These are phyloP conservation scores for Aquilaria malaccensis DNA, from an alignment of 345 rosid genomes.

Conservation along the genomic window DNA sequence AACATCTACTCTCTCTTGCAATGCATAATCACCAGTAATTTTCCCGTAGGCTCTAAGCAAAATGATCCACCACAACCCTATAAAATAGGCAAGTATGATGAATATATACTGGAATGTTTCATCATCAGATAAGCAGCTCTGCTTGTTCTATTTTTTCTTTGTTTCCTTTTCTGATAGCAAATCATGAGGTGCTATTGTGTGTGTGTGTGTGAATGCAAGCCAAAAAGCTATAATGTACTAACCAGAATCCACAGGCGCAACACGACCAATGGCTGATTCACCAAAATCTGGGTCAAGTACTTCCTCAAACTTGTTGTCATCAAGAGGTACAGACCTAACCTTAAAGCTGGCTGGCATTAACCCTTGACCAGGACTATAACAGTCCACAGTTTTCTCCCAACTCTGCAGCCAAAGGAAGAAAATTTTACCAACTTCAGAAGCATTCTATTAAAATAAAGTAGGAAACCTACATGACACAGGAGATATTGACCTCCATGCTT, in stretches of 20 bases:
- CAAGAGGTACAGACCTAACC: conserved; percentile 63
- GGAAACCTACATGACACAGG: no score
- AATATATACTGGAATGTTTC: background rate
- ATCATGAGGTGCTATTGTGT: background rate
- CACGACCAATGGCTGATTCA: conserved; percentile 91
- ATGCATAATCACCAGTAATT: conserved; percentile 67
- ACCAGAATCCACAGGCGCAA: conserved; percentile 96
- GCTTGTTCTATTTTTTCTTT: background rate
- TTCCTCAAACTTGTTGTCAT: conserved; percentile 61
- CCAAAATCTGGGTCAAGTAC: conserved; percentile 92
- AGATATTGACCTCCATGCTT: no score
- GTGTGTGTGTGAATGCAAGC: no score
- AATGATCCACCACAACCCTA: conserved; percentile 95
- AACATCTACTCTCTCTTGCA: conserved; percentile 88
- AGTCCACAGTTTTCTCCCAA: conserved; percentile 95
- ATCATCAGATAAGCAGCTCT: background rate
- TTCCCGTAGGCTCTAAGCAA: conserved; percentile 80
- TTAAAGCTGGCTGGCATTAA: conserved; percentile 95
- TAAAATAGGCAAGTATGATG: conserved; percentile 7
- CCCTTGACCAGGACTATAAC: conserved; percentile 92
- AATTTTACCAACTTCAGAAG: no score
- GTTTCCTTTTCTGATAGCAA: background rate
- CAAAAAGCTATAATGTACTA: conserved; percentile 11
- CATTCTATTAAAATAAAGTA: no score
- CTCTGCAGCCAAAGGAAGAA: conserved; percentile 36